Base-by-base conservation (phyloP, 2,329 filamentous ascomycete genomes). In the Talaromyces sp. region DNA sequence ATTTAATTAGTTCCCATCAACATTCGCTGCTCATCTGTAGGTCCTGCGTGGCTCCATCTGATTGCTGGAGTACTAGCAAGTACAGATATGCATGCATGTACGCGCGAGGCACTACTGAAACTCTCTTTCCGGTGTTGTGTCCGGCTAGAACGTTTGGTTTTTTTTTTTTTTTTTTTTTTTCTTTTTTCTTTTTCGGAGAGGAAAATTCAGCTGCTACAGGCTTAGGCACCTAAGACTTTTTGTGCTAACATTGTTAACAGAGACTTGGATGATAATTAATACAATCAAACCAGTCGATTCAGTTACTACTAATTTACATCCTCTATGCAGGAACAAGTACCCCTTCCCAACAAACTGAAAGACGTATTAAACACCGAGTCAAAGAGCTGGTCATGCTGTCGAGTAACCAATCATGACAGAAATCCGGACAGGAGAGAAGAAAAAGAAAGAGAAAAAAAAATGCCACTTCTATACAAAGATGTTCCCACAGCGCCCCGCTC, bases 381-480 rank as follows among this genome's bases (percentile, higher is more conserved):
- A 56, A 58, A 24, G 54, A 50, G 38, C 41, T 60, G 43, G 66
- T 63, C 65, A 65, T 61, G 66, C 64, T 65, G 64, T 21, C 38
- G 24, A 58, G 57, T 54, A 49, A 54, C 57, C 52, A 54, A 53
- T 27, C 26, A 43, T 53, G 7, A 68, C 65, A 41, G 53, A 32
- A 58, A 50, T 41, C 43, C 49, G 41, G 17, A 52, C 64, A 63
- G 66, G 65, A 64, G 62, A 64, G 63, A 66, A 56, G 51, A 61
- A 63, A 56, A 64, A 55, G 58, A 62, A 35, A 26, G 43, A 56
- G 32, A 26, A 43, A 58, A 70, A 64, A 64, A 63, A 63, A 68
- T 68, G 63, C 68, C 66, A 70, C 66, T 70, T 74, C 73, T 75
- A 75, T 75, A 75, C 73, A 75, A 69, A 68, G 67, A 55, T 29